Evolutionary conservation across 176 grass and related monocot genomes (phyloP), one percentile per base, ranked within the genome.

Genomic region (Carex littledalei): DNA sequence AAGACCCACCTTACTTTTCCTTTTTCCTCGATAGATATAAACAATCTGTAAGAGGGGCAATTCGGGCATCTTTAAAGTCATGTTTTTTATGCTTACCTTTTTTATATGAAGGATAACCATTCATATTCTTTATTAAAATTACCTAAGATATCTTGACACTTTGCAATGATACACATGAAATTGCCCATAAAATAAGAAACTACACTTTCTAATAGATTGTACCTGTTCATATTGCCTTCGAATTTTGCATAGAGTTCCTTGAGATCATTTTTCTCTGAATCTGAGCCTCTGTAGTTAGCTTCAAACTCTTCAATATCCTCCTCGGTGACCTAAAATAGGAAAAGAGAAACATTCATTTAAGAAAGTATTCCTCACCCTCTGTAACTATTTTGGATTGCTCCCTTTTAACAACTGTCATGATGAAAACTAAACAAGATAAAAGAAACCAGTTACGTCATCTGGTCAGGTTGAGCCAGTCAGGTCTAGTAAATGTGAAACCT

Each of bases 221-320:
- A 99, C 97, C 93, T 95, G 63, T 99, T 94, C 90, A 99, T 99
- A 61, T 92, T 92, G 49, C 97, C 93, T 69, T 99, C 90, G 61
- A 86, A 92, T 87, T 88, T 89, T 79, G 31, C 85, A 82, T 94
- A 99, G 11, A 99, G 93, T 16, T 99, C 91, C 69, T 99, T 92
- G 65, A 99, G 63, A 71, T 99, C 96, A 45, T 91, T 99, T 70
- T 94, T 94, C 87, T 95, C 96, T 82, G 91, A 91, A 86, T 95
- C 90, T 85, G 96, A 99, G 22, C 96, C 96, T 91, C 93, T 94
- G 81, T 99, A 99, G 52, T 85, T 95, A 79, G 91, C 93, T 87
- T 95, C 91, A 77, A 99, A 99, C 67, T 95, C 91, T 87, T 99
- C 93, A 87, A 99, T 95, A 54, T 95, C 96, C 91, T 93, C 93